A percentile compares a stretch with the other conserved stretches of the same genome.
These are phyloP conservation scores for Aquilaria yunnanensis DNA, from an alignment of 345 rosid species.

Conservation along the genomic window DNA sequence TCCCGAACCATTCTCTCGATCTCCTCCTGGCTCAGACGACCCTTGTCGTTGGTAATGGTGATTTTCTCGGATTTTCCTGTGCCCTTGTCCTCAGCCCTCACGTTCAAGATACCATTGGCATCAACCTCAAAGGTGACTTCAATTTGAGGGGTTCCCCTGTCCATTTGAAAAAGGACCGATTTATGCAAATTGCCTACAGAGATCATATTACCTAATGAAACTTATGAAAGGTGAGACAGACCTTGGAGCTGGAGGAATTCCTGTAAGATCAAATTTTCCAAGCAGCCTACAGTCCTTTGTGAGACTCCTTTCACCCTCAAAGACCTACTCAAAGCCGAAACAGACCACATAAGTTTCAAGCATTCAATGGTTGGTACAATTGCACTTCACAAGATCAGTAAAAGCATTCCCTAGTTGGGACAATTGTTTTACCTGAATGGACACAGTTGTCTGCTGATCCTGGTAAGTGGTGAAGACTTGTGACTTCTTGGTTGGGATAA, in stretches of 20 bases:
- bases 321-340: slow-evolving; percentile 41
- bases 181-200: neutral
- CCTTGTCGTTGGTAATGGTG: slow-evolving; percentile 94
- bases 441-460: slow-evolving; percentile 96
- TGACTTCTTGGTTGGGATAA: slow-evolving; percentile 96
- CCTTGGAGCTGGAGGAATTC: slow-evolving; percentile 96
- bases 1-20: slow-evolving; percentile 90
- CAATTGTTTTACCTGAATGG: slow-evolving; percentile 59
- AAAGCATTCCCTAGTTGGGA: neutral
- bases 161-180: slow-evolving; percentile 5
- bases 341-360: slow-evolving; percentile 3
- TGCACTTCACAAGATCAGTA: neutral
- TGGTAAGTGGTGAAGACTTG: slow-evolving; percentile 98
- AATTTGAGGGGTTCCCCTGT: slow-evolving; percentile 96
- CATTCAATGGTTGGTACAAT: neutral
- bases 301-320: slow-evolving; percentile 97
- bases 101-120: slow-evolving; percentile 89
- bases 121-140: slow-evolving; percentile 97
- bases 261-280: slow-evolving; percentile 76
- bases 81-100: slow-evolving; percentile 92
- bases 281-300: slow-evolving; percentile 89
- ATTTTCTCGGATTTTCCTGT: slow-evolving; percentile 85
- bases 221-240: slow-evolving; percentile 7
- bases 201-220: neutral
- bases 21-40: slow-evolving; percentile 94